These are phyloP conservation scores for Floccularia luteovirens DNA, from an alignment of 768 basidiomycete genomes.

Conservation along the genomic window DNA sequence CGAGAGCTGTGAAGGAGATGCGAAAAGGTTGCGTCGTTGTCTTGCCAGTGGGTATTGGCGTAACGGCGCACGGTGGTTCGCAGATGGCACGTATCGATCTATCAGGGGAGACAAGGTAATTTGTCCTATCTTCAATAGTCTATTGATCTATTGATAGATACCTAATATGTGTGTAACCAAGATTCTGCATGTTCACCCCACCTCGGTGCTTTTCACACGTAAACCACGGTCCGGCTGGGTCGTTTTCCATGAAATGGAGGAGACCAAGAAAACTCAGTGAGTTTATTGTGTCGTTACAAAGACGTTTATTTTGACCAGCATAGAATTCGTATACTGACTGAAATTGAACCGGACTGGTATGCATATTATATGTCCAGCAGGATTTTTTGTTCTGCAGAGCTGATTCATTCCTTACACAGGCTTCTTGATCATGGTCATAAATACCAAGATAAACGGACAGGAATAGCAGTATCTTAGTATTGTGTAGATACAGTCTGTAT, in stretches of 20 bases:
- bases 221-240: constrained; percentile 92
- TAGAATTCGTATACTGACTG: constrained; percentile 89
- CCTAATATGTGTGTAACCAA: constrained; percentile 28
- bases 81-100: constrained; percentile 90
- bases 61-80: constrained; percentile 85
- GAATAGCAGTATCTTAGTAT: too few relatives aligned
- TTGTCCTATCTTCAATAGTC: constrained; percentile 15
- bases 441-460: constrained; percentile 9
- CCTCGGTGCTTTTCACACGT: constrained; percentile 88
- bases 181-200: constrained; percentile 88
- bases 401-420: constrained; percentile 11
- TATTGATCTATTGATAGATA: constrained; percentile 2
- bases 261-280: constrained; percentile 91
- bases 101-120: constrained; percentile 84
- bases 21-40: constrained; percentile 74
- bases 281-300: constrained; percentile 14
- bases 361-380: neutral
- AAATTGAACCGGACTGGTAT: constrained; percentile 93
- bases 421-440: constrained; percentile 27
- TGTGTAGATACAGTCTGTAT: too few relatives aligned
- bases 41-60: constrained; percentile 91
- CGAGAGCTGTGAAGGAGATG: constrained; percentile 88
- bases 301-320: constrained; percentile 8
- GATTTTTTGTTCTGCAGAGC: too few relatives aligned
- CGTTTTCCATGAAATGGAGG: constrained; percentile 91